phyloP scores from a whole-genome alignment of 169 alveolate species.

The Cryptosporidium ryanae region DNA sequence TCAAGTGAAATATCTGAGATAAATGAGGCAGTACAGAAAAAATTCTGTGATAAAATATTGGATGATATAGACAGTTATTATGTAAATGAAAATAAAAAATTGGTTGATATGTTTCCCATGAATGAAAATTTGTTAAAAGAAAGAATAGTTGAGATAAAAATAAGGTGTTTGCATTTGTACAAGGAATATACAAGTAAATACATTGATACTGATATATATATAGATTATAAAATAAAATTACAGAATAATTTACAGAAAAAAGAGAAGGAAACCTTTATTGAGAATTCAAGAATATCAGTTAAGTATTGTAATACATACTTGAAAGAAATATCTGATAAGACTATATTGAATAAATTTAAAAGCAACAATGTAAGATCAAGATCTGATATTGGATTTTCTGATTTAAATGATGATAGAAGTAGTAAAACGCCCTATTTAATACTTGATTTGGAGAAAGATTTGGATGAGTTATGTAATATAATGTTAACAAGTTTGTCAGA shows the following conservation, averaged over 20 bases:
- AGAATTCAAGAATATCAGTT: slow-evolving; percentile 21
- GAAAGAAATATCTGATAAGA: slow-evolving; percentile 56
- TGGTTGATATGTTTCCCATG: slow-evolving; percentile 25
- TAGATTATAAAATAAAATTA: slow-evolving; percentile 55
- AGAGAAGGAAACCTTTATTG: slow-evolving; percentile 26
- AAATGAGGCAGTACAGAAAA: slow-evolving; percentile 45
- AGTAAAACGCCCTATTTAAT: slow-evolving; percentile 6
- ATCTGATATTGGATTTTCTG: slow-evolving; percentile 7
- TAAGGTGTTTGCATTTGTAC: slow-evolving; percentile 65
- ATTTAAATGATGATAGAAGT: not conserved
- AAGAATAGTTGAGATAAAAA: slow-evolving; percentile 9
- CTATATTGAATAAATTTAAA: slow-evolving; percentile 7
- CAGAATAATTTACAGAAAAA: not conserved
- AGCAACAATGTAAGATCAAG: slow-evolving; percentile 1
- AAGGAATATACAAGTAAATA: slow-evolving; percentile 69
- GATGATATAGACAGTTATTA: slow-evolving; percentile 35
- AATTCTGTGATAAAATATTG: slow-evolving; percentile 37
- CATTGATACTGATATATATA: slow-evolving; percentile 69
- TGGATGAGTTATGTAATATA: slow-evolving; percentile 36
- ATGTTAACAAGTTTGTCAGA: slow-evolving; percentile 29
- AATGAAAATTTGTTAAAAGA: slow-evolving; percentile 14
- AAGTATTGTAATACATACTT: slow-evolving; percentile 48
- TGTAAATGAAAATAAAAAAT: not conserved
- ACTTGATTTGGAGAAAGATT: slow-evolving; percentile 46
- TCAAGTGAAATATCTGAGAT: slow-evolving; percentile 24